phyloP scores from a whole-genome alignment of 2,329 filamentous ascomycete genomes.

The Shiraia bambusicola region DNA sequence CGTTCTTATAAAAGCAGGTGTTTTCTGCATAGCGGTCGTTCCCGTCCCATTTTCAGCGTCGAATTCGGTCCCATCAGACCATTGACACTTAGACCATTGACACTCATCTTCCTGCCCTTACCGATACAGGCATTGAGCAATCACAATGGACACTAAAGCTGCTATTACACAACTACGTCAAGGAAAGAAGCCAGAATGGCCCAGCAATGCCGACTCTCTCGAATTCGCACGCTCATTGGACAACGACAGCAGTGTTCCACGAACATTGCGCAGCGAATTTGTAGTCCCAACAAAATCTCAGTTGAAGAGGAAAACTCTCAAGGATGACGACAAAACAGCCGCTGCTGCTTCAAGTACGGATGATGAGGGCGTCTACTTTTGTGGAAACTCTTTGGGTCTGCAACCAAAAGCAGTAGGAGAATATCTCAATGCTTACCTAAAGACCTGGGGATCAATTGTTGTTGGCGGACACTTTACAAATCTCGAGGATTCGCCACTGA shows the following conservation, averaged over 20 bases:
- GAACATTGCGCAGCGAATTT: slow-evolving; percentile 63
- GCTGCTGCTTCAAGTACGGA: slow-evolving; percentile 34
- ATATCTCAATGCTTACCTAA: slow-evolving; percentile 71
- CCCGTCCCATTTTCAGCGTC: too few species aligned
- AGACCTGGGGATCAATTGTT: slow-evolving; percentile 80
- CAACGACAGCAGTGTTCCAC: slow-evolving; percentile 37
- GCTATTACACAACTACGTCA: slow-evolving; percentile 31
- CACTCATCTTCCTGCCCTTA: too few species aligned
- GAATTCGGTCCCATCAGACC: too few species aligned
- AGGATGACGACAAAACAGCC: slow-evolving; percentile 34
- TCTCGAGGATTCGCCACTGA: slow-evolving; percentile 67
- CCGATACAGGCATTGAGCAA: not conserved
- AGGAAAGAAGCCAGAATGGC: slow-evolving; percentile 34
- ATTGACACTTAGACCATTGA: too few species aligned
- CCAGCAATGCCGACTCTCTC: slow-evolving; percentile 21
- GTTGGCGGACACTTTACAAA: slow-evolving; percentile 79
- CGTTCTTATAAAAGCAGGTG: too few species aligned
- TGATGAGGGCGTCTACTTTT: slow-evolving; percentile 70
- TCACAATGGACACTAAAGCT: slow-evolving; percentile 24
- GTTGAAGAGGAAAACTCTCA: slow-evolving; percentile 61
- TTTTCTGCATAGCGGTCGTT: too few species aligned
- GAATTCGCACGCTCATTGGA: slow-evolving; percentile 34
- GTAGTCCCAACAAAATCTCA: slow-evolving; percentile 73
- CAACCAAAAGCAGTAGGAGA: slow-evolving; percentile 69
- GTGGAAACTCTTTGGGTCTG: slow-evolving; percentile 84